phyloP scores from a whole-genome alignment of 2,329 filamentous ascomycete species.

The Penicillium sp. region DNA sequence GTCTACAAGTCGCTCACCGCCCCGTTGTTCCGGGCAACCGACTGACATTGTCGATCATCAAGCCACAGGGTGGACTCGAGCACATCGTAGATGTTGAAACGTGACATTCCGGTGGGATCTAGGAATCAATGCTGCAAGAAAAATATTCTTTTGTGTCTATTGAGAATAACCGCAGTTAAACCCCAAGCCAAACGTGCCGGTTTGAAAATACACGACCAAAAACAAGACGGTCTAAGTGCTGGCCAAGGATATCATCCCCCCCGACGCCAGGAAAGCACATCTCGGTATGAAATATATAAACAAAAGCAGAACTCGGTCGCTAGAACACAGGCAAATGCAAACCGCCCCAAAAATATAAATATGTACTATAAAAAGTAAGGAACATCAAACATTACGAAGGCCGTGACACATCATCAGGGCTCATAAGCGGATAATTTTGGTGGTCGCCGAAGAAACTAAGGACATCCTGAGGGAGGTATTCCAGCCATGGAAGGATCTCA shows the following conservation, averaged over 20 bases:
- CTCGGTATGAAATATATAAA: background rate
- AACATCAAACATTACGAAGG: constrained; percentile 17
- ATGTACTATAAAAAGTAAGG: constrained; percentile 7
- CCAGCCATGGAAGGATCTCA: constrained; percentile 70
- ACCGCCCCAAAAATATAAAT: constrained; percentile 12
- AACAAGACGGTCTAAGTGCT: background rate
- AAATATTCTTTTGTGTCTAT: background rate
- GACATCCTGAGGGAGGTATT: constrained; percentile 67
- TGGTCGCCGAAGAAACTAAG: constrained; percentile 52
- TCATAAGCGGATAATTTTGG: constrained; percentile 33
- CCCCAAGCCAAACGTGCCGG: background rate
- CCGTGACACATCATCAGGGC: constrained; percentile 24
- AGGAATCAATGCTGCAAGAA: background rate
- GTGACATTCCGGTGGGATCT: too few species aligned
- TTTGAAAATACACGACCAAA: background rate
- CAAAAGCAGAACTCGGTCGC: constrained; percentile 1
- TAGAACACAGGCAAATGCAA: constrained; percentile 8
- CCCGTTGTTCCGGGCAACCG: constrained; percentile 17
- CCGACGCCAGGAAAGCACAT: background rate
- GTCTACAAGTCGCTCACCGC: constrained; percentile 10
- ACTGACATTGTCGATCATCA: constrained; percentile 6
- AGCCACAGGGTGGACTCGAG: background rate
- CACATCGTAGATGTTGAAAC: background rate
- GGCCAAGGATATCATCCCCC: background rate
- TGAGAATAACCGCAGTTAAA: background rate